phyloP scores from a whole-genome alignment of 108 stramenopile genomes.

The Seminavis robusta region DNA sequence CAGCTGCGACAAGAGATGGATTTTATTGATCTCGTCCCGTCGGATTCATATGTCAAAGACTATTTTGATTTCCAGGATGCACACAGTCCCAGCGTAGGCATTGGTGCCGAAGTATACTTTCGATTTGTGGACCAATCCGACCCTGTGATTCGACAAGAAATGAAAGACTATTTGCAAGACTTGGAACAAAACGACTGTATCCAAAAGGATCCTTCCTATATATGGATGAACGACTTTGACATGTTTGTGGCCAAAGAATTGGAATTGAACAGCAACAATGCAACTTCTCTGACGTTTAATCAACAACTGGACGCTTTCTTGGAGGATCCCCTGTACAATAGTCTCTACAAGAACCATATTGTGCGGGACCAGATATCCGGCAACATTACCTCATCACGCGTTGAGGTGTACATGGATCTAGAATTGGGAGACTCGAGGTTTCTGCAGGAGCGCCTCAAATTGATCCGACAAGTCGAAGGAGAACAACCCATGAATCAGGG shows the following conservation, averaged over 20 bases:
- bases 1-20: constrained; percentile 2
- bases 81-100: too few species aligned
- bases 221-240: constrained; percentile 8
- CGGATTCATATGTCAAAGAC: constrained; percentile 10
- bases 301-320: constrained; percentile 1
- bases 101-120: constrained; percentile 7
- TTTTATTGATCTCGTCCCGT: constrained; percentile 14
- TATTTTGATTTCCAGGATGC: too few species aligned
- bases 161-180: not conserved
- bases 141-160: not conserved
- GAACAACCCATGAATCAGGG: not conserved
- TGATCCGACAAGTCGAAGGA: too few species aligned
- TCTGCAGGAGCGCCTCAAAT: too few species aligned
- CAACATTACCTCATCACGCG: not conserved
- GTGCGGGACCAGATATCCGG: not conserved
- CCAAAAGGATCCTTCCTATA: not conserved
- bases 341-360: not conserved
- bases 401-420: not conserved
- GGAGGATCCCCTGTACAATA: not conserved
- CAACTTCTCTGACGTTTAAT: not conserved
- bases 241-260: too few species aligned
- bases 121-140: constrained; percentile 1
- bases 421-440: constrained; percentile 4
- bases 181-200: not conserved
- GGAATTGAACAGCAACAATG: not conserved